phyloP scores from a whole-genome alignment of 1,284 basidiomycete species.

The Wolfiporia cocos region DNA sequence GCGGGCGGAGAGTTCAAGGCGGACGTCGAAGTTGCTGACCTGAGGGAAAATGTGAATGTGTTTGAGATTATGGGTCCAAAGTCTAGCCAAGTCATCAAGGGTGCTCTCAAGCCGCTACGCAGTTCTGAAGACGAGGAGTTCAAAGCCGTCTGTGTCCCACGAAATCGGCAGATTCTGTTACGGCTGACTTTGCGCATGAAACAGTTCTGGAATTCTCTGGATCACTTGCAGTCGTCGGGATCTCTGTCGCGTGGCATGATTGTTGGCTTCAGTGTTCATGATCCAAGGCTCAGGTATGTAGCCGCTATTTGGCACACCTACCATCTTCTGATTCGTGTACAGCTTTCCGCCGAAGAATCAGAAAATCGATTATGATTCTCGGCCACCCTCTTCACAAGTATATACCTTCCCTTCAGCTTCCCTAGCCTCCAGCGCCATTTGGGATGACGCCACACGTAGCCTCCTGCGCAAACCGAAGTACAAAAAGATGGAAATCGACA shows the following conservation, averaged over 20 bases:
- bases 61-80: constrained; percentile 88
- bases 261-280: constrained; percentile 72
- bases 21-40: constrained; percentile 60
- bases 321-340: not conserved
- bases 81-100: constrained; percentile 71
- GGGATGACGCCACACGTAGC: constrained; percentile 56
- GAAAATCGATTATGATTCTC: constrained; percentile 28
- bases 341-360: constrained; percentile 82
- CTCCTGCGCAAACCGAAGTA: constrained; percentile 57
- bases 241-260: constrained; percentile 69
- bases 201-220: constrained; percentile 71
- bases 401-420: constrained; percentile 48
- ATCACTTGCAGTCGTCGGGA: constrained; percentile 54
- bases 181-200: no score
- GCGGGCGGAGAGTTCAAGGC: constrained; percentile 25
- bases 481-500: constrained; percentile 81
- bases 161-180: no score
- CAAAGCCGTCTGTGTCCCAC: constrained; percentile 42
- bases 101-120: constrained; percentile 56
- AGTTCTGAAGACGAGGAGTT: constrained; percentile 53
- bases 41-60: constrained; percentile 65
- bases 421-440: constrained; percentile 64
- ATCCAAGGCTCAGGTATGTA: constrained; percentile 70
- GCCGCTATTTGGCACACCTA: not conserved
- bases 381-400: constrained; percentile 20